Conservation (phyloP, 2,329 filamentous ascomycete species). For the Ophiostoma tasmaniense region DNA sequence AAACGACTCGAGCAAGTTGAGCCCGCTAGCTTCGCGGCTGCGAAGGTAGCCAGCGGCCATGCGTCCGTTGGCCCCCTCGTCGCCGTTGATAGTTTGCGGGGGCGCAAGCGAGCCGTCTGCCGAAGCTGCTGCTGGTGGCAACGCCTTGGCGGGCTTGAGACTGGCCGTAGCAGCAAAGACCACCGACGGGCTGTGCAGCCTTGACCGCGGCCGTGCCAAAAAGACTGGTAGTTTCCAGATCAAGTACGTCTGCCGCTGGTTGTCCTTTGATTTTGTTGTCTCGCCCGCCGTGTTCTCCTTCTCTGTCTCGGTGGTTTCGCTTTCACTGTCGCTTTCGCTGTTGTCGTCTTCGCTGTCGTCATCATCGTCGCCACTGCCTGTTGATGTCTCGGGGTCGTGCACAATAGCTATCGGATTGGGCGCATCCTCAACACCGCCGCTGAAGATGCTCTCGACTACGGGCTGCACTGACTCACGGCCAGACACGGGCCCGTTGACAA, state of each 20-base stretch:
- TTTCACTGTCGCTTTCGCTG: background rate
- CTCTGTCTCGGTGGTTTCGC: slow-evolving; percentile 17
- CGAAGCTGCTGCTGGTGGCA: slow-evolving; percentile 33
- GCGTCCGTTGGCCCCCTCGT: background rate
- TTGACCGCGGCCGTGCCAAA: slow-evolving; percentile 51
- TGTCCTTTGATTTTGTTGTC: slow-evolving; percentile 15
- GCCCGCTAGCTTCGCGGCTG: slow-evolving; percentile 58
- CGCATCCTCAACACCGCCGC: slow-evolving; percentile 41
- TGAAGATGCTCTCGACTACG: slow-evolving; percentile 52
- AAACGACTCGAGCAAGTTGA: slow-evolving; percentile 72
- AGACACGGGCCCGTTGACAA: slow-evolving; percentile 47
- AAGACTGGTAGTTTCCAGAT: slow-evolving; percentile 55
- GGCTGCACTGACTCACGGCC: slow-evolving; percentile 38
- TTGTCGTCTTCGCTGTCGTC: slow-evolving; percentile 20
- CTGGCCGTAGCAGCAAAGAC: slow-evolving; percentile 56
- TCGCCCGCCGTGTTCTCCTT: slow-evolving; percentile 20
- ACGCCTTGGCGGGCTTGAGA: slow-evolving; percentile 44
- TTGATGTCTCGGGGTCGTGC: slow-evolving; percentile 29
- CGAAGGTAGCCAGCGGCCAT: slow-evolving; percentile 51
- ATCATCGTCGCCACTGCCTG: slow-evolving; percentile 27
- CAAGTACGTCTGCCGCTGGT: slow-evolving; percentile 40
- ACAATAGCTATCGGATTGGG: slow-evolving; percentile 44
- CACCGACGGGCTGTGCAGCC: slow-evolving; percentile 57
- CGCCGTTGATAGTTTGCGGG: background rate
- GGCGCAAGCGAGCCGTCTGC: slow-evolving; percentile 27